Percentiles rank a stretch among this genome's conserved stretches.
Conservation (phyloP, 441 rosid genomes). For the Bruguiera hainesii region DNA sequence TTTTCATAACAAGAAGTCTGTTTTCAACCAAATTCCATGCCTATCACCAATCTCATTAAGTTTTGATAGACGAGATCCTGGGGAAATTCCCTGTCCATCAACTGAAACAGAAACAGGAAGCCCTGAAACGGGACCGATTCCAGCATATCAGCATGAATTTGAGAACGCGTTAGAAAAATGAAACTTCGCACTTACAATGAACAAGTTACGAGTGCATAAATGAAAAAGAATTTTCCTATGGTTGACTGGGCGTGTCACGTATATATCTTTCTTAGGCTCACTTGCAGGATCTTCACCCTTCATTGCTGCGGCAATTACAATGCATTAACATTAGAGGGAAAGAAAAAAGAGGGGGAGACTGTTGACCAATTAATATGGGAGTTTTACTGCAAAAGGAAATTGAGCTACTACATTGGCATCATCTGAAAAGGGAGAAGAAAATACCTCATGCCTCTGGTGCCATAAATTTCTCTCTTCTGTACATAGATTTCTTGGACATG, state of each 20-base stretch:
- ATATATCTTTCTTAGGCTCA: conserved; percentile 89
- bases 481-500: conserved; percentile 87
- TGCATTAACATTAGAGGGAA: background rate
- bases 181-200: background rate
- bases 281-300: conserved; percentile 94
- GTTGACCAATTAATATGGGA: too few species aligned
- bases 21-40: conserved; percentile 90
- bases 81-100: conserved; percentile 62
- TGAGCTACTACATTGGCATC: too few species aligned
- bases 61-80: conserved; percentile 67
- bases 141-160: conserved; percentile 47
- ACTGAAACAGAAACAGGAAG: conserved; percentile 75
- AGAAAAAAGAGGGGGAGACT: background rate
- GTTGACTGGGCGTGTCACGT: conserved; percentile 76
- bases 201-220: background rate
- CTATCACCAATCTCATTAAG: conserved; percentile 71
- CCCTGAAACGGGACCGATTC: conserved; percentile 68
- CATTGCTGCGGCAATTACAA: too few species aligned
- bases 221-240: conserved; percentile 49
- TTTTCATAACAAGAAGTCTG: conserved; percentile 90
- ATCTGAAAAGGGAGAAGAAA: background rate
- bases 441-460: conserved; percentile 94
- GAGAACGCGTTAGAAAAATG: conserved; percentile 2
- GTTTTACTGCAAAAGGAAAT: too few species aligned
- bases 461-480: conserved; percentile 89